Base-by-base conservation (phyloP, 345 rosid genomes). In the Bruguiera parviflora region DNA sequence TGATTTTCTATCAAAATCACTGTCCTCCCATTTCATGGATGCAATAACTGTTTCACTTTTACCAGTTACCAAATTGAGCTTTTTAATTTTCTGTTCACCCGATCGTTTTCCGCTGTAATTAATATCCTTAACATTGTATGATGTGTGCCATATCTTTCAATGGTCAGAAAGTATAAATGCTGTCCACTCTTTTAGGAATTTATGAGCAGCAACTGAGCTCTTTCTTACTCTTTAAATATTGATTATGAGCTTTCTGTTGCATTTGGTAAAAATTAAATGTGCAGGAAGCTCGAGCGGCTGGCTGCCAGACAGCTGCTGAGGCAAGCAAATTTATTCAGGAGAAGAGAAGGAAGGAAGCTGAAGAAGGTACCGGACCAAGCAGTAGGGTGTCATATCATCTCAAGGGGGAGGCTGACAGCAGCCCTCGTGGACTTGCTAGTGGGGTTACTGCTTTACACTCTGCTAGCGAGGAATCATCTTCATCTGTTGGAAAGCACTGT, bases 251-350 rank as follows among this genome's bases (percentile, higher is more conserved):
- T 19, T 62, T 39, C 43, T 21, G 13, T n/a, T 19, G 8, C 63
- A 70, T 49, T 28, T 33, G 15, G 28, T 28, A 31, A 57, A 57
- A 53, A 43, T 20, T 57, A 57, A 53, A 49, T 37, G 16, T 77
- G 77, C 88, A 95, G 99, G 96, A 87, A 76, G 99, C 97, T 73
- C 89, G 88, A 71, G 84, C 85, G 72, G 87, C 90, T 77, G 93
- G 96, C 71, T 91, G 87, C 70, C 78, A 64, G 70, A 88, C 87
- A 57, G 73, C 85, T 61, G 80, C 83, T 18, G 91, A 88, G 77
- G 90, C 90, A 49, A 86, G 81, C 55, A 81, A 71, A 68, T 94
- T 81, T 62, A 67, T 91, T 31, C 90, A 88, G 71, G 80, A 81
- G 64, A 91, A 87, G 84, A 87, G 84, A 69, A 85, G 78, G 80